Base-by-base conservation (phyloP, 768 basidiomycete species). In the Mycena indigotica region DNA sequence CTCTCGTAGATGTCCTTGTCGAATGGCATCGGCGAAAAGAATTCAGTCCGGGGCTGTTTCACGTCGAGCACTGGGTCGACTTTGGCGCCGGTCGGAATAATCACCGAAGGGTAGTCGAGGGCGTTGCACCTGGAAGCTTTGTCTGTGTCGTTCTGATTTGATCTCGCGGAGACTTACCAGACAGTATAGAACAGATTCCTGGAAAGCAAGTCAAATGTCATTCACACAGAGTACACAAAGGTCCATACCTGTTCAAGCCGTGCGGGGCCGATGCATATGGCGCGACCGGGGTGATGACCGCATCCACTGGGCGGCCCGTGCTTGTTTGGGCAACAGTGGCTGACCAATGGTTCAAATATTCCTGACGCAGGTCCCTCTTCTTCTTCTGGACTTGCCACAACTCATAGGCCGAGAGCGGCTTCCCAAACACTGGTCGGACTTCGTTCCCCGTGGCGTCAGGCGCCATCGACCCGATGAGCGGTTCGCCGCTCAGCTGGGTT, bases 281-380 rank as follows among this genome's bases (percentile, higher is more conserved):
- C 2, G 86, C 85, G 2, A 74, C 77, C 21, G 91, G 87, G 2
- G 77, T 72, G 30, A 93, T 85, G 62, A 93, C 83, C 1, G 86
- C 89, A 66, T 93, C 91, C 5, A 92, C 80, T 4, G 89, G 86
- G 2, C 91, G 72, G 1, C 86, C 88, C 0, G 88, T 92, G 0
- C 81, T 82, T 0, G 89, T 91, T 15, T 63, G 46, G 0, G 53
- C 59, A 10, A 63, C 71, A 0, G 85, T 87, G 4, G 70, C 74
- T 50, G 85, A 78, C 89, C 89, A 91, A 49, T 82, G 71, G 46
- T 84, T 79, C 45, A 88, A 69, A 65, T 89, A 84, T 49, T 78
- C 75, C 61, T 83, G 74, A 24, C 87, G 79, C 28, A 87, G 60
- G 12, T 77, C 75, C 4, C 69, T 71, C 63, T 77, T 80, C 63